Conservation (phyloP, 2,329 filamentous ascomycete species). For the Diaporthe nobilis region DNA sequence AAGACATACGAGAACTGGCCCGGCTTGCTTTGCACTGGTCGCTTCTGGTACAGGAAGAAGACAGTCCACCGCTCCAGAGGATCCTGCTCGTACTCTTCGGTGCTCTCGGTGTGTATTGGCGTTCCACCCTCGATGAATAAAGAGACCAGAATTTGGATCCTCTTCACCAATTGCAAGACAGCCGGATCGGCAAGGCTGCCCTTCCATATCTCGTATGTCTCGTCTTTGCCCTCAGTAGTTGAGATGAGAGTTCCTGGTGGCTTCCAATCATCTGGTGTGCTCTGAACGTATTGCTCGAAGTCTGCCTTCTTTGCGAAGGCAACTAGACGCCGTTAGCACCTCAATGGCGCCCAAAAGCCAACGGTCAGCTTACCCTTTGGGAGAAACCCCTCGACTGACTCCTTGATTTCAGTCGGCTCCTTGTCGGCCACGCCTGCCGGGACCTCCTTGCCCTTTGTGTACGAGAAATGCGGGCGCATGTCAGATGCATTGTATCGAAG, state of each 20-base stretch:
- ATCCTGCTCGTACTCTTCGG: slow-evolving; percentile 73
- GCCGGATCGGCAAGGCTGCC: slow-evolving; percentile 79
- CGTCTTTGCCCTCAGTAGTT: slow-evolving; percentile 69
- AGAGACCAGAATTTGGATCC: slow-evolving; percentile 86
- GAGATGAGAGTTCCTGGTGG: slow-evolving; percentile 83
- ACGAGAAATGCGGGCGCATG: slow-evolving; percentile 81
- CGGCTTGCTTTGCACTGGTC: slow-evolving; percentile 56
- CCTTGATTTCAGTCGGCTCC: slow-evolving; percentile 77
- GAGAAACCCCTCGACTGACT: slow-evolving; percentile 74
- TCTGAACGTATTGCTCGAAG: slow-evolving; percentile 72
- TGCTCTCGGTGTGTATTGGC: slow-evolving; percentile 65
- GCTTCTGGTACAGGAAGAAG: slow-evolving; percentile 86
- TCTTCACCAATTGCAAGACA: slow-evolving; percentile 80
- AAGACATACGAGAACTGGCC: slow-evolving; percentile 79
- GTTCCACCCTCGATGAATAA: slow-evolving; percentile 96
- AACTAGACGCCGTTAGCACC: slow-evolving; percentile 59
- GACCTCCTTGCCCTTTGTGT: slow-evolving; percentile 81
- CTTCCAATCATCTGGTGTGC: slow-evolving; percentile 64
- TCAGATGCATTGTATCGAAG: slow-evolving; percentile 78
- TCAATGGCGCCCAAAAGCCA: background rate
- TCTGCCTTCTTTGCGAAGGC: slow-evolving; percentile 75
- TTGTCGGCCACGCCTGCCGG: slow-evolving; percentile 66
- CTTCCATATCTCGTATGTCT: slow-evolving; percentile 88
- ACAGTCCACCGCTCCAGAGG: slow-evolving; percentile 87
- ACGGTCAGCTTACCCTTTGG: slow-evolving; percentile 69